phyloP scores from a whole-genome alignment of 768 basidiomycete species.

The Pisolithus marmoratus region DNA sequence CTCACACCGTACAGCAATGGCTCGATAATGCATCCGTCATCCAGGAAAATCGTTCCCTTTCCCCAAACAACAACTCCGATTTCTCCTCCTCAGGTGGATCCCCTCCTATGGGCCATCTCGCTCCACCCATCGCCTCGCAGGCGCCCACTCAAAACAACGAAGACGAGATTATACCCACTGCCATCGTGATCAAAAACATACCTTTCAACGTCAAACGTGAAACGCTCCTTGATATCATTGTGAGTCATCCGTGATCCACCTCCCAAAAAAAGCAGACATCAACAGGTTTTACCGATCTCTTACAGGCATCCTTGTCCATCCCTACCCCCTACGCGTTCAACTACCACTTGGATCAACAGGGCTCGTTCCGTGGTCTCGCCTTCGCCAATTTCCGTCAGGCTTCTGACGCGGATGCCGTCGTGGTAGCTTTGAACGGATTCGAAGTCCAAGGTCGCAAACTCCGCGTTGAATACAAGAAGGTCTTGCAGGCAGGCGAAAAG shows the following conservation, averaged over 20 bases:
- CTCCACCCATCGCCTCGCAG: constrained; percentile 40
- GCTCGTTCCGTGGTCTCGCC: constrained; percentile 93
- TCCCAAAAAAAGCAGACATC: background rate
- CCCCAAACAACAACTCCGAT: constrained; percentile 83
- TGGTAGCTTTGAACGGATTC: constrained; percentile 92
- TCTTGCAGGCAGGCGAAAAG: constrained; percentile 98
- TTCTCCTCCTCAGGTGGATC: constrained; percentile 85
- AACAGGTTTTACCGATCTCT: constrained; percentile 9
- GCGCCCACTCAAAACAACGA: constrained; percentile 53
- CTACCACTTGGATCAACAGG: constrained; percentile 95
- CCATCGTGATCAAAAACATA: constrained; percentile 99
- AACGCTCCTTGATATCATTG: constrained; percentile 93
- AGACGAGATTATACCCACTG: constrained; percentile 96
- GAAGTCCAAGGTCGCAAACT: constrained; percentile 96
- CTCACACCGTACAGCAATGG: constrained; percentile 63
- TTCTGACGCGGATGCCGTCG: constrained; percentile 89
- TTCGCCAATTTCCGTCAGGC: constrained; percentile 97
- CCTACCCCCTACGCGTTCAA: constrained; percentile 99
- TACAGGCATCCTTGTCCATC: constrained; percentile 82
- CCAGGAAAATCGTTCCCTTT: constrained; percentile 74
- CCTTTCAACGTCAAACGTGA: constrained; percentile 98
- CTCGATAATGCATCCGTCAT: constrained; percentile 51
- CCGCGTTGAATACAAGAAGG: constrained; percentile 99
- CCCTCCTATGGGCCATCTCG: constrained; percentile 49
- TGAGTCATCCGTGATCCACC: constrained; percentile 36